Percentiles rank a stretch among this genome's conserved stretches.
phyloP scores from a whole-genome alignment of 768 basidiomycete genomes.

The Boletus rubescentipes region DNA sequence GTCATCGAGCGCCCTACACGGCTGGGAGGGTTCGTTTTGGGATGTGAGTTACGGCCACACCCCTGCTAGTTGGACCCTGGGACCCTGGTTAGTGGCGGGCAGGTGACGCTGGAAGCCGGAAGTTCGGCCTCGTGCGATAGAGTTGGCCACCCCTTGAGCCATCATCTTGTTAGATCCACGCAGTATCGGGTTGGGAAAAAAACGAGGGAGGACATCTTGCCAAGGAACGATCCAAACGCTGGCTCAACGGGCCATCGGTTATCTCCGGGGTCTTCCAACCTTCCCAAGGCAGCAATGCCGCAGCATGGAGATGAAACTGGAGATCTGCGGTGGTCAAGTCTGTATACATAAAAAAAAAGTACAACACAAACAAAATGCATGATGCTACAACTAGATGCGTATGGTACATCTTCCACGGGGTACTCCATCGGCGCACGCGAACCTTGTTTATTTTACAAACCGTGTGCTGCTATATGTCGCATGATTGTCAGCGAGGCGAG shows the following conservation, averaged over 20 bases:
- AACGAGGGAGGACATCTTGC: no score
- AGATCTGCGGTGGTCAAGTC: constrained; percentile 1
- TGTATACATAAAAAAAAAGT: constrained; percentile 3
- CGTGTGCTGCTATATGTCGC: constrained; percentile 55
- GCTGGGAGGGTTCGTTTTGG: not conserved
- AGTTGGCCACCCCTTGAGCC: not conserved
- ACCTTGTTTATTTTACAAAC: constrained; percentile 31
- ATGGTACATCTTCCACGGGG: constrained; percentile 13
- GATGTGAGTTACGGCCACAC: not conserved
- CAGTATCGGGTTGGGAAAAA: constrained; percentile 2
- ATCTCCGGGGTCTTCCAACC: constrained; percentile 4
- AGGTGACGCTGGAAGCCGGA: not conserved
- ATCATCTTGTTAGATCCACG: constrained; percentile 7
- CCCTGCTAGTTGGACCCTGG: no score
- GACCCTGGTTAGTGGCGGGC: constrained; percentile 1
- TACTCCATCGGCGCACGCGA: not conserved
- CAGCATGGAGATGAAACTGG: constrained; percentile 3
- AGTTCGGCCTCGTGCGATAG: constrained; percentile 13
- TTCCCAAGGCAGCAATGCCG: not conserved
- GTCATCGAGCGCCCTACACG: not conserved
- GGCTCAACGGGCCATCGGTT: not conserved
- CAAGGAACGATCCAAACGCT: no score
- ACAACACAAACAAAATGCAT: constrained; percentile 12
- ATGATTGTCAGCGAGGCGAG: constrained; percentile 62
- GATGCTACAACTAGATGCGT: constrained; percentile 7